These are phyloP conservation scores for Pythium dissotocum DNA, from an alignment of 352 stramenopile species.

Conservation along the genomic window DNA sequence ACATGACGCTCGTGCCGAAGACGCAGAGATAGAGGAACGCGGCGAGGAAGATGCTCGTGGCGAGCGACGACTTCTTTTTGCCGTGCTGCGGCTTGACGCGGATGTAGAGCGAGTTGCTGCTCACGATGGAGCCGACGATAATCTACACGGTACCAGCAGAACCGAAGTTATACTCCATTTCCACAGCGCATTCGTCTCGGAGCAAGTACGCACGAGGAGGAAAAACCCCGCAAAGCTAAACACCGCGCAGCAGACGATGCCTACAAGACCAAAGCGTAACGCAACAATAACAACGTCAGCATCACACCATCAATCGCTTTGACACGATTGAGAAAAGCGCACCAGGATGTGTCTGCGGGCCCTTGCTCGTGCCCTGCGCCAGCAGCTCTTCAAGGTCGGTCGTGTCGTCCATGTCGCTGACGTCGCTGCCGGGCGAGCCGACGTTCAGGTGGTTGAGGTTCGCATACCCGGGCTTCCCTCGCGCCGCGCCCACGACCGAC, in stretches of 20 bases:
- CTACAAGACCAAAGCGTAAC: conserved; percentile 21
- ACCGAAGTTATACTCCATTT: not conserved
- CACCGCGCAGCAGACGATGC: conserved; percentile 76
- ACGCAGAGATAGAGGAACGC: conserved; percentile 84
- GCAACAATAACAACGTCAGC: not conserved
- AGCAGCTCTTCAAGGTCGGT: conserved; percentile 80
- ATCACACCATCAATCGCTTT: not conserved
- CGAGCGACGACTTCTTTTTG: conserved; percentile 83
- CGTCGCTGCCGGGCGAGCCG: conserved; percentile 70
- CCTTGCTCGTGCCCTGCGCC: conserved; percentile 67
- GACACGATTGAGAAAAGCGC: conserved; percentile 3
- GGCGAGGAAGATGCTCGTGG: conserved; percentile 85
- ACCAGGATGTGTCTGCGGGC: conserved; percentile 73
- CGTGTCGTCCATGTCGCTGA: conserved; percentile 80
- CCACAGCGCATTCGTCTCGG: not conserved
- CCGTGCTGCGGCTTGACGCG: conserved; percentile 75
- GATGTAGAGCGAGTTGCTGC: conserved; percentile 88
- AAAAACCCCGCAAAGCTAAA: conserved; percentile 77
- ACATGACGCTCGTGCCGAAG: conserved; percentile 87
- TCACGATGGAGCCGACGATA: conserved; percentile 84
- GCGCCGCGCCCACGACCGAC: conserved; percentile 47
- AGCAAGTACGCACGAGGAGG: conserved; percentile 46
- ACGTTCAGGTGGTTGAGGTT: conserved; percentile 85
- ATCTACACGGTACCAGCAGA: conserved; percentile 33
- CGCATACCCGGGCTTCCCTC: conserved; percentile 74